Evolutionary conservation across 495 filamentous ascomycete species (phyloP), one percentile per base, ranked within the genome.

Genomic region (Podospora didyma): DNA sequence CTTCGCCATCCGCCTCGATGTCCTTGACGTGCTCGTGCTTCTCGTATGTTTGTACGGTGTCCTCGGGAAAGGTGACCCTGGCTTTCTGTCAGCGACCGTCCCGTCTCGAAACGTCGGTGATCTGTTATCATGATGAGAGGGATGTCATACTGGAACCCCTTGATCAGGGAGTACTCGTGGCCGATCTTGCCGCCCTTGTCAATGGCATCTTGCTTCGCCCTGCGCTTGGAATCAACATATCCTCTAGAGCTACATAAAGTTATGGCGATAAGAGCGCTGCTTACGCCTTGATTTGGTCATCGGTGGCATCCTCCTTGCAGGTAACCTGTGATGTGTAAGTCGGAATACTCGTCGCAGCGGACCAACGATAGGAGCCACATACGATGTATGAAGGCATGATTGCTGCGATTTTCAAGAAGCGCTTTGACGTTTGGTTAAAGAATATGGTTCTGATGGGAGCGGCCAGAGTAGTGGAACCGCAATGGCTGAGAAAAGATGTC

Each of bases 111-210:
- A 31, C 3, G 9, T 9, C 9, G 21, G 49, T 17, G 20, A 6
- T 37, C 14, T 45, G 2, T 1, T 44, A 35, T 45, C 17, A 19
- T 2, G 21, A 24, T 11, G 5, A 6, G 24, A 3, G 28, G 54
- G 46, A 46, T 55, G 20, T 62, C 88, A 65, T 84, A 97, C 94
- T 86, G 85, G 78, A 97, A 96, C 39, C 89, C 90, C 72, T 90
- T 93, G 76, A 95, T 90, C 59, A 97, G 69, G 37, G 71, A 85
- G 78, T 89, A 96, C 67, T 92, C 89, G 62, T 92, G 83, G 51
- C 73, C 82, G 73, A 97, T 92, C 65, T 79, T 81, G 57, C 92
- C 94, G 56, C 92, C 92, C 62, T 90, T 82, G 28, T 82, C 75
- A 44, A 64, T 70, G 49, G 84, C 86, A 1, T 81, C 62, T 57